phyloP scores from a whole-genome alignment of 2,329 filamentous ascomycete species.

The Setomelanomma holmii region DNA sequence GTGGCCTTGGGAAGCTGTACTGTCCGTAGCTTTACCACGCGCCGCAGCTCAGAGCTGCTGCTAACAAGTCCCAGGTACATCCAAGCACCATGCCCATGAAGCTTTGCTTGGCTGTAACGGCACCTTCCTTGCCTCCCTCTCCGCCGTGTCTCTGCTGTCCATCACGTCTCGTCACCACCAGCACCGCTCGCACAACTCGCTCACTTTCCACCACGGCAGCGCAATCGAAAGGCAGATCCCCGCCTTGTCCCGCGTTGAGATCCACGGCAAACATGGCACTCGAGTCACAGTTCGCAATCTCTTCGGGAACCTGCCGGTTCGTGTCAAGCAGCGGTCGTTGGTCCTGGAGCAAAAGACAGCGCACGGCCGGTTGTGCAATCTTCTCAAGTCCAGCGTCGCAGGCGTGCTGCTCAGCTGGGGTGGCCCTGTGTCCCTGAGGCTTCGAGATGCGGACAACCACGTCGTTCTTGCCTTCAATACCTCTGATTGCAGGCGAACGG shows the following conservation, averaged over 20 bases:
- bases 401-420: conserved; percentile 76
- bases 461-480: conserved; percentile 45
- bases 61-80: conserved; percentile 70
- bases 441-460: conserved; percentile 61
- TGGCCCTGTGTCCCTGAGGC: conserved; percentile 60
- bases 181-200: conserved; percentile 67
- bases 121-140: conserved; percentile 78
- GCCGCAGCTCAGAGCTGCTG: neutral
- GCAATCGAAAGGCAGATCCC: conserved; percentile 70
- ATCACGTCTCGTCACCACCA: conserved; percentile 74
- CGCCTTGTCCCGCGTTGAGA: conserved; percentile 63
- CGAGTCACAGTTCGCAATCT: conserved; percentile 77
- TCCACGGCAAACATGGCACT: conserved; percentile 71
- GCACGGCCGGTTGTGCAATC: conserved; percentile 69
- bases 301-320: conserved; percentile 89
- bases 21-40: conserved; percentile 56
- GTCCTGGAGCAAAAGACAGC: conserved; percentile 59
- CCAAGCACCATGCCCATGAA: conserved; percentile 63
- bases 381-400: conserved; percentile 65
- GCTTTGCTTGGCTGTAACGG: conserved; percentile 72
- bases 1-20: conserved; percentile 75
- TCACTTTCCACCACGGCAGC: conserved; percentile 74
- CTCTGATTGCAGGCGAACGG: conserved; percentile 4
- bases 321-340: conserved; percentile 78
- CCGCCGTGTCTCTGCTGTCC: conserved; percentile 76